Base-by-base conservation (phyloP, 257 asterid genomes). In the Parsonsia alboflavescens region DNA sequence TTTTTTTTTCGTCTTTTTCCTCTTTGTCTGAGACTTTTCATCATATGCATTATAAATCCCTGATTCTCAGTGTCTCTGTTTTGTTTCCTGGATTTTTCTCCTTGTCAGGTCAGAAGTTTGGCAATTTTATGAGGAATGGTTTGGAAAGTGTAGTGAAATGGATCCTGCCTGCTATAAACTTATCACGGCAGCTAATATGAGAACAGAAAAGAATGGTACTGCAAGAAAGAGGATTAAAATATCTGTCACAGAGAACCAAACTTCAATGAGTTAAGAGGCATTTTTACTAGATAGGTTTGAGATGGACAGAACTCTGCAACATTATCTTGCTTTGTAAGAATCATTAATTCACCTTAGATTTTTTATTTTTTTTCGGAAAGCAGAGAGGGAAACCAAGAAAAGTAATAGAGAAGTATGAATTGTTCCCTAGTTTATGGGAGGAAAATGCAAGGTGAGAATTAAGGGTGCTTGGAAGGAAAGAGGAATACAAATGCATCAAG, bases 151-250 rank as follows among this genome's bases (percentile, higher is more conserved):
- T 15, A 82, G 93, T 42, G 92, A 92, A 80, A 85, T 87, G 92
- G 78, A 88, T 17, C 86, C 58, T 4, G 71, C 88, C 52, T 71
- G 63, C 56, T 89, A 90, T 84, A 92, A 80, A 76, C 90, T 85
- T 70, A 89, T 90, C 24, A 92, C 97, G 73, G 97, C 97, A 22
- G 86, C 97, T 54, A 92, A 92, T 74, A 92, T 89, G 97, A 87
- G 75, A 78, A 81, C 63, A 0, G 76, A 50, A 63, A 77, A 54
- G 49, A 76, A 68, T 9, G 75, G 69, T 57, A 33, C 39, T 33
- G 54, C 66, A 82, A 36, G 80, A 52, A 82, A 84, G 88, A 86
- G 81, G 82, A 71, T 33, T 72, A 84, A 79, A 78, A n/a, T 65
- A 48, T 57, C 83, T 36, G 1, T 68, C 33, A 49, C 39, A 26